Percentiles rank a stretch among this genome's conserved stretches.
Evolutionary conservation across 2,329 filamentous ascomycete species (phyloP).

Genomic region (Cadophora sp.): DNA sequence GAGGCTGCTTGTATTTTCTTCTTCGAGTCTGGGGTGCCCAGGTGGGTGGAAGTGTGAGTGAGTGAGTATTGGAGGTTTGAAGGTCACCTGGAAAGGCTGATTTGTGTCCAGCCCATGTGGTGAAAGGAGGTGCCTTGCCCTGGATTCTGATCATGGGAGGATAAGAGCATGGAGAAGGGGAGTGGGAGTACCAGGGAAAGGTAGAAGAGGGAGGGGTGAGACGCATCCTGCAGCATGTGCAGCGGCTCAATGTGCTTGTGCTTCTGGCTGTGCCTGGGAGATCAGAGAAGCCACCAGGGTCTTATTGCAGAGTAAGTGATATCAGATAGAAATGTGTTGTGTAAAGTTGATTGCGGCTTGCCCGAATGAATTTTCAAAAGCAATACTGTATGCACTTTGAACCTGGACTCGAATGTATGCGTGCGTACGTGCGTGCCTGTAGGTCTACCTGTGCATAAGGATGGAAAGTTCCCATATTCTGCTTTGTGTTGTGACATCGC

Average conservation of each 20-base stretch:
- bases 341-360: neutral
- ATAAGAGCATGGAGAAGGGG: neutral
- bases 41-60: neutral
- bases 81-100: too few relatives aligned
- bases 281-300: neutral
- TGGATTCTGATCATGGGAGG: neutral
- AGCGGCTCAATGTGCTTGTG: conserved; percentile 3
- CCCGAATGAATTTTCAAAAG: neutral
- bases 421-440: too few relatives aligned
- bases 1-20: conserved; percentile 3
- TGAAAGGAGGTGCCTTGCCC: neutral
- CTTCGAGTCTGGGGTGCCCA: neutral
- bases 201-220: neutral
- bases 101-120: too few relatives aligned
- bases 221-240: conserved; percentile 15
- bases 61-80: too few relatives aligned
- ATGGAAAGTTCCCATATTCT: too few relatives aligned
- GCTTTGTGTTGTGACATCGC: neutral
- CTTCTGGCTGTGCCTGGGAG: neutral
- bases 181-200: neutral
- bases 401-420: neutral
- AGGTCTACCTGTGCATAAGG: too few relatives aligned
- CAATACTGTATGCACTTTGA: conserved; percentile 10
- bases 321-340: neutral
- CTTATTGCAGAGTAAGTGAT: neutral